Conservation (phyloP, 768 basidiomycete species). For the Amanita phalloides region DNA sequence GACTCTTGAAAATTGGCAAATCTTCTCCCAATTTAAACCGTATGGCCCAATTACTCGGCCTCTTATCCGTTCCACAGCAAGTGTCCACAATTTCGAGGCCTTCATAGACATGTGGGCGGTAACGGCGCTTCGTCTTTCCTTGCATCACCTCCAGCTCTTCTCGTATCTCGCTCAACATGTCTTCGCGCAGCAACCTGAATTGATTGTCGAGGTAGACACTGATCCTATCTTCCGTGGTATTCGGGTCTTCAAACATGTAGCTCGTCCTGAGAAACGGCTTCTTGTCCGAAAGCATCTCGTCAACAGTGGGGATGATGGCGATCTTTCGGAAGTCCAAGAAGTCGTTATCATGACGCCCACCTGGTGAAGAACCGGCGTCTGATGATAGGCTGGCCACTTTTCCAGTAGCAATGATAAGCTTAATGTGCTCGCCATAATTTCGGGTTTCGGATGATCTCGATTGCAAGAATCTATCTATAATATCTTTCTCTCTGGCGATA, state of each 20-base stretch:
- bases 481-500: constrained; percentile 16
- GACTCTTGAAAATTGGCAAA: constrained; percentile 23
- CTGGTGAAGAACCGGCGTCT: constrained; percentile 27
- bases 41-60: constrained; percentile 28
- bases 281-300: constrained; percentile 37
- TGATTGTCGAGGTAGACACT: constrained; percentile 53
- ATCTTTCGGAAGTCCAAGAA: constrained; percentile 49
- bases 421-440: constrained; percentile 9
- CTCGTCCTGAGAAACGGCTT: constrained; percentile 39
- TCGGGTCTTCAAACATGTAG: constrained; percentile 30
- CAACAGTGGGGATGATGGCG: constrained; percentile 51
- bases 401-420: constrained; percentile 20
- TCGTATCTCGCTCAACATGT: constrained; percentile 46
- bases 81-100: constrained; percentile 25
- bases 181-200: constrained; percentile 54
- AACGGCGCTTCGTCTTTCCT: constrained; percentile 27
- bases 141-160: constrained; percentile 40
- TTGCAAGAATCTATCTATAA: constrained; percentile 15
- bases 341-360: constrained; percentile 66
- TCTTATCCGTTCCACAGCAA: constrained; percentile 19
- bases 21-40: constrained; percentile 24
- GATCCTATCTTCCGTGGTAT: constrained; percentile 22
- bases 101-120: constrained; percentile 18
- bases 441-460: constrained; percentile 18
- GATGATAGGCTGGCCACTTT: constrained; percentile 10